Evolutionary conservation across 2,329 filamentous ascomycete species (phyloP).

Genomic region (Gaeumannomyces sp.): DNA sequence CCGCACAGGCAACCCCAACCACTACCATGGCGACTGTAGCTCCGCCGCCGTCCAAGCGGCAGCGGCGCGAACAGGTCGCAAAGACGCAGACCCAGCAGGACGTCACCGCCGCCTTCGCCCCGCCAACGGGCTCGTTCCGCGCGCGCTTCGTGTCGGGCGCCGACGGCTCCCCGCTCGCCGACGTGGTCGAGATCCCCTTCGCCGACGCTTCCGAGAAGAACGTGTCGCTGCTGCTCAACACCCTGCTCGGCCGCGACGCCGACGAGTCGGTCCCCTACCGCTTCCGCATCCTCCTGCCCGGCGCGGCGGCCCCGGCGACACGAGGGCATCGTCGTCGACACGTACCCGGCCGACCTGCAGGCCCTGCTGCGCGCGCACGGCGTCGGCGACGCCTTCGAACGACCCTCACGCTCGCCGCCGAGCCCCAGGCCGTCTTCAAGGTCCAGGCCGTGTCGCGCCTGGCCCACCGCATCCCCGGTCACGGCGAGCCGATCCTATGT

Average conservation of each 20-base stretch:
- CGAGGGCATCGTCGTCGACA: constrained; percentile 40
- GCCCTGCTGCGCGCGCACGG: constrained; percentile 49
- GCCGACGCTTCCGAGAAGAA: constrained; percentile 85
- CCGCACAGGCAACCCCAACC: neutral
- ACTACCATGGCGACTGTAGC: constrained; percentile 27
- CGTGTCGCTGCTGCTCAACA: constrained; percentile 79
- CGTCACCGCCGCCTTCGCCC: constrained; percentile 60
- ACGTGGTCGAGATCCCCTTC: constrained; percentile 69
- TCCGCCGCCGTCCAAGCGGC: constrained; percentile 57
- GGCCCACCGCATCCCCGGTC: constrained; percentile 80
- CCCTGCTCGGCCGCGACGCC: constrained; percentile 60
- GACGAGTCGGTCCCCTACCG: constrained; percentile 57
- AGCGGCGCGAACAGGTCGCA: constrained; percentile 69
- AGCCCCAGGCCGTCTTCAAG: constrained; percentile 87
- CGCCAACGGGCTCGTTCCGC: constrained; percentile 69
- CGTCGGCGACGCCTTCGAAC: constrained; percentile 52
- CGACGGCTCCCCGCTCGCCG: constrained; percentile 62
- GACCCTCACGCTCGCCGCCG: constrained; percentile 47
- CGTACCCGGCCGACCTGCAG: constrained; percentile 49
- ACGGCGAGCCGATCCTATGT: constrained; percentile 84
- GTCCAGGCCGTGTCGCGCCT: constrained; percentile 89
- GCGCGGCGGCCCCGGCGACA: constrained; percentile 39
- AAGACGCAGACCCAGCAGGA: constrained; percentile 70
- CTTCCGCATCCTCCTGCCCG: constrained; percentile 53
- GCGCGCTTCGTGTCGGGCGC: constrained; percentile 78